phyloP scores from a whole-genome alignment of 139 green algal species.

The Limnomonas spitsbergensis region DNA sequence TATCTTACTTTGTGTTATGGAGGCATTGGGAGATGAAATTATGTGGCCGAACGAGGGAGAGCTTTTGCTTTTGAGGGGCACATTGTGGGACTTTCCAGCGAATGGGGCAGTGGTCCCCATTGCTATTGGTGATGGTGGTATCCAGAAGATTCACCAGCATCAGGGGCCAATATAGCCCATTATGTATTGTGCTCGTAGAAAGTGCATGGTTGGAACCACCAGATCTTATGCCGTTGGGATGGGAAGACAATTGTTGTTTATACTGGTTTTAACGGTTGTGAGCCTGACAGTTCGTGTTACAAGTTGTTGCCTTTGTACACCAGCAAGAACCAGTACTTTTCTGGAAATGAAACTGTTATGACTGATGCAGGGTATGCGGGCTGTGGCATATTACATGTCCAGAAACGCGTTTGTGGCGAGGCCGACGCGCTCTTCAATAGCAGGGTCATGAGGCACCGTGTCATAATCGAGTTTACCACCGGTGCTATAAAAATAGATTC shows the following conservation, averaged over 20 bases:
- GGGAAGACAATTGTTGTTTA: neutral
- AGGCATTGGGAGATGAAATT: neutral
- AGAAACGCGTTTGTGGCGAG: neutral
- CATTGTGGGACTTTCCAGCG: neutral
- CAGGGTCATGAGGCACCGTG: neutral
- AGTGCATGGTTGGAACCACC: neutral
- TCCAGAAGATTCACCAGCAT: neutral
- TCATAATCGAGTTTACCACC: neutral
- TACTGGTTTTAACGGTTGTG: constrained; percentile 1
- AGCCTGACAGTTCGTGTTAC: neutral
- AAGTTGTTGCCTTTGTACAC: neutral
- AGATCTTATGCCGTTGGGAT: constrained; percentile 3
- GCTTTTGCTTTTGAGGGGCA: neutral
- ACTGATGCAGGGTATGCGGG: neutral
- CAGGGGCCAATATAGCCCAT: neutral
- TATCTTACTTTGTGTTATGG: neutral
- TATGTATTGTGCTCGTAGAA: neutral
- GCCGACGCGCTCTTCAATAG: neutral
- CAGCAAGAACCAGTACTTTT: neutral
- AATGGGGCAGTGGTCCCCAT: neutral
- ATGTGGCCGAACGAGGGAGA: neutral
- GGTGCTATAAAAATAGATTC: neutral
- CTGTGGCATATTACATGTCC: neutral
- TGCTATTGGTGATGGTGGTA: neutral
- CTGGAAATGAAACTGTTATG: neutral